Base-by-base conservation (phyloP, 441 rosid species). In the Bruguiera hainesii region DNA sequence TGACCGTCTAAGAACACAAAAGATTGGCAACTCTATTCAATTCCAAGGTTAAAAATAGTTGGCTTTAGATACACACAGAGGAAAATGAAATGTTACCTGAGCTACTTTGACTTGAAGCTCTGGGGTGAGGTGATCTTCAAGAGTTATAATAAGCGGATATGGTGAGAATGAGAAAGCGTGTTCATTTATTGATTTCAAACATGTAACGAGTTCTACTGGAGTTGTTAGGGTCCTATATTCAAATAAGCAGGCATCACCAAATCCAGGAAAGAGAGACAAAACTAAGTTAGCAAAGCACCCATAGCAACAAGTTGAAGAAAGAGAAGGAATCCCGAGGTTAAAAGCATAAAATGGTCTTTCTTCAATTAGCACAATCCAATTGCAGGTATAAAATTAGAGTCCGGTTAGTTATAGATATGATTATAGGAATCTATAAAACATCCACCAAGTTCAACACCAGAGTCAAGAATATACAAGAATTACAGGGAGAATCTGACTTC, bases 41-140 rank as follows among this genome's bases (percentile, higher is more conserved):
- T 51, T 15, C 30, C 6, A 63, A 49, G 37, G 60, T 20, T n/a
- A 65, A 28, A 33, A 56, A 58, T 57, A 7, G 33, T 66, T 10
- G 52, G 33, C 46, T 25, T 33, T 42, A 37, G 33, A 50, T 51
- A 37, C 15, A 37, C 10, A 67, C 6, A 30, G 60, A 60, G 72
- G 71, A 67, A 48, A 28, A 55, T 49, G 37, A 31, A 67, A 78
- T 3, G 18, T 75, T 71, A 87, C 98, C 92, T 83, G 65, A 31
- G 97, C 97, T 26, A 85, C 96, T 88, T 88, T 88, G 57, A 87
- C 85, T 76, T 89, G 97, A 70, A 91, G 96, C 19, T 81, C 70
- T 39, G 93, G 81, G 30, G 97, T 87, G 33, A 94, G 93, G 80
- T 94, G 98, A 73, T 94, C 97, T 89, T 94, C 98, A 20, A 91